These are phyloP conservation scores for Diaporthe ilicicola DNA, from an alignment of 2,329 filamentous ascomycete species.

Conservation along the genomic window DNA sequence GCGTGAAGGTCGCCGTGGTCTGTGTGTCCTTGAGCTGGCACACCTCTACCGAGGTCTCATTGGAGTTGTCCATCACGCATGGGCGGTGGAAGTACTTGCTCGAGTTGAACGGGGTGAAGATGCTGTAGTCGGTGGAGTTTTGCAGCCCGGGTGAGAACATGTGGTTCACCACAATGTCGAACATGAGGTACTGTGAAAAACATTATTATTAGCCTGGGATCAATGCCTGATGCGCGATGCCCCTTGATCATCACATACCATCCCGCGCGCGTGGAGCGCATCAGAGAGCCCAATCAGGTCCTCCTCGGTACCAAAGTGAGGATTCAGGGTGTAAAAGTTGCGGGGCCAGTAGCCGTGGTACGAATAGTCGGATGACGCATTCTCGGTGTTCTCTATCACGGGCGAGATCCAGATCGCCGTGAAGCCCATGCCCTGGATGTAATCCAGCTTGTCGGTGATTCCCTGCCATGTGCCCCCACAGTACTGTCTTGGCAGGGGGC, in stretches of 20 bases:
- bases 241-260: constrained; percentile 26
- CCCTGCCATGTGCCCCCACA: constrained; percentile 22
- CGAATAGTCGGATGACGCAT: constrained; percentile 29
- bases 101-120: constrained; percentile 35
- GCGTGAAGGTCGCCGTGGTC: constrained; percentile 28
- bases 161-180: constrained; percentile 69
- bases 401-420: constrained; percentile 27
- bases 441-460: constrained; percentile 19
- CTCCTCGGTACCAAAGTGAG: constrained; percentile 15
- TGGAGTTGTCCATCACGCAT: neutral
- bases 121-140: constrained; percentile 17
- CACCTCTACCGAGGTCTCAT: constrained; percentile 13
- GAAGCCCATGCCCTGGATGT: constrained; percentile 10
- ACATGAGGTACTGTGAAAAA: constrained; percentile 60
- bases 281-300: neutral
- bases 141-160: constrained; percentile 34
- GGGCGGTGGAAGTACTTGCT: constrained; percentile 38
- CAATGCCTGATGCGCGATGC: no score
- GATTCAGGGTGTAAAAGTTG: constrained; percentile 13
- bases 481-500: neutral
- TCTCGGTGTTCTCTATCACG: constrained; percentile 9
- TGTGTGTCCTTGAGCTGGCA: neutral
- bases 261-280: constrained; percentile 36
- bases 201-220: neutral
- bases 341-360: constrained; percentile 37